Base-by-base conservation (phyloP, 228 moss, liverwort and hornwort species). In the Sphagnum magellanicum region DNA sequence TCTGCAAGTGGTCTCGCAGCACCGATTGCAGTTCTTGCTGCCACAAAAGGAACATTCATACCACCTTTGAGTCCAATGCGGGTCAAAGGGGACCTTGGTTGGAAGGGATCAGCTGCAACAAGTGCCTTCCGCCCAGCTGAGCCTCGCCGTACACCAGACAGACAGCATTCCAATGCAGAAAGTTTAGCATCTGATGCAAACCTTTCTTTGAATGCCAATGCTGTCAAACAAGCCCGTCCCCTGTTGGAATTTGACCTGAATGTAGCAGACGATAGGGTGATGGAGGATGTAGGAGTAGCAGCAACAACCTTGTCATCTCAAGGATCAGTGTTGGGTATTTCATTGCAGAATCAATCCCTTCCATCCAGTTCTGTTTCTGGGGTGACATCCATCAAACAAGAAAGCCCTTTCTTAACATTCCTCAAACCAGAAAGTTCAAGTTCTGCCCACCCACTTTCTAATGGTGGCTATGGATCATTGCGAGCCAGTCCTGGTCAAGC, bases 101-200 rank as follows among this genome's bases (percentile, higher is more conserved):
- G 97, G 97, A 98, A 98, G 78, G 97, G 97, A 51, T 93, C 97
- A 53, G 97, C 97, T 50, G 97, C 97, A 15, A 98, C 93, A 8
- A 98, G 97, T 89, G 97, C 97, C 16, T 98, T 98, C 70, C 91
- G 97, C 72, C 97, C 93, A 61, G 97, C 97, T 61, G 97, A 98
- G 71, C 97, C 97, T 63, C 89, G 97, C 59, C 91, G 86, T 15
- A 98, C 97, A 47, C 97, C 97, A 4, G 97, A 98, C 58, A 82
- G 93, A 64, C 83, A 85, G 63, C 79, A 88, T 67, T 86, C 91
- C 9, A 82, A 85, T 7, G 87, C 79, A 11, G 97, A 93, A 50
- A 81, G 75, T 65, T 53, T 88, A 70, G 81, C 77, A 65, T 86
- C 86, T 6, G 96, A 96, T 80, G 80, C 77, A 4, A 83, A 81